These are phyloP conservation scores for Aspergillus panamensis DNA, from an alignment of 495 filamentous ascomycete species.

Conservation along the genomic window DNA sequence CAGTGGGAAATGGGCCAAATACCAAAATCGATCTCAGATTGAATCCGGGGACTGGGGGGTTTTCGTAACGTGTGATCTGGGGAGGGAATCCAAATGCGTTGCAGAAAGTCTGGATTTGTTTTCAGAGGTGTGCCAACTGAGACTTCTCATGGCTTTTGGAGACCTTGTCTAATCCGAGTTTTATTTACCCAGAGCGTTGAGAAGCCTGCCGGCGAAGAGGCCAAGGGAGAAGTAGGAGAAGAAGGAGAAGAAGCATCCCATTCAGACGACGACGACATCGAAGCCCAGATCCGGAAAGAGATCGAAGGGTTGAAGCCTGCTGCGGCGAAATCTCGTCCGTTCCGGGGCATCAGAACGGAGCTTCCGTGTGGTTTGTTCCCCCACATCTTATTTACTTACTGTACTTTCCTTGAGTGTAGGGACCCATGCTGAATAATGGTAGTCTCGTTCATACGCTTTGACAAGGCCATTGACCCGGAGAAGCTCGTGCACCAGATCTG, in stretches of 20 bases:
- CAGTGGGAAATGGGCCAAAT: background rate
- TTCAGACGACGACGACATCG: slow-evolving; percentile 65
- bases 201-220: background rate
- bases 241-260: slow-evolving; percentile 37
- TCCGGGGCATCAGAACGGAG: slow-evolving; percentile 67
- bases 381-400: no score
- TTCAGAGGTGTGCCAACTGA: background rate
- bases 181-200: slow-evolving; percentile 24
- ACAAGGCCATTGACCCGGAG: slow-evolving; percentile 73
- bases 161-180: background rate
- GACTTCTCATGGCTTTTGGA: background rate
- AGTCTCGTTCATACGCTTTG: slow-evolving; percentile 44
- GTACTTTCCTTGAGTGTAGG: no score
- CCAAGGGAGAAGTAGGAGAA: slow-evolving; percentile 14
- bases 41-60: background rate
- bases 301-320: slow-evolving; percentile 59
- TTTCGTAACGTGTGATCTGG: background rate
- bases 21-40: background rate
- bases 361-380: slow-evolving; percentile 62
- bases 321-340: slow-evolving; percentile 39
- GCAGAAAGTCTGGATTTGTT: background rate
- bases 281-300: slow-evolving; percentile 76
- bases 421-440: slow-evolving; percentile 18
- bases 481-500: slow-evolving; percentile 74
- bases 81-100: background rate